phyloP scores from a whole-genome alignment of 2,329 filamentous ascomycete species.

The Sclerotinia subarctica region DNA sequence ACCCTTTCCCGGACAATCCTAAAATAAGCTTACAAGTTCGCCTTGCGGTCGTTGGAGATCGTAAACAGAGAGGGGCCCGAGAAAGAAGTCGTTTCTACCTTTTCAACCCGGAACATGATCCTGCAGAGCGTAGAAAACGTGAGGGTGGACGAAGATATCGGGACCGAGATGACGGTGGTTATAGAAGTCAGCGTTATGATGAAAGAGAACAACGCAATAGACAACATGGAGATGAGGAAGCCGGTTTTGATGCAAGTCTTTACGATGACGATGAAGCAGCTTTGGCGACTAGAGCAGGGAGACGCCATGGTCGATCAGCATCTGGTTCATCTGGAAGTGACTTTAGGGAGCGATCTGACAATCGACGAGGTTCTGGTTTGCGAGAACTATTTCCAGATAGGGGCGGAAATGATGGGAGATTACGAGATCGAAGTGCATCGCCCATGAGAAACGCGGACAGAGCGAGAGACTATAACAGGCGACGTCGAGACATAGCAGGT shows the following conservation, averaged over 20 bases:
- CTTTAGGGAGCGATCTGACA: constrained; percentile 27
- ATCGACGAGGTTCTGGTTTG: constrained; percentile 22
- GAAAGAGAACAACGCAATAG: constrained; percentile 43
- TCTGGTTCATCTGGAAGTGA: constrained; percentile 37
- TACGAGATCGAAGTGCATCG: constrained; percentile 39
- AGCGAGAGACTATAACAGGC: constrained; percentile 38
- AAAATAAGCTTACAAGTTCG: constrained; percentile 69
- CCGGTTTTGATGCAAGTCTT: constrained; percentile 70
- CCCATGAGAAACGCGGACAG: constrained; percentile 41
- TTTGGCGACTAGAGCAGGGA: constrained; percentile 36
- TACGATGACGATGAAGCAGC: constrained; percentile 67
- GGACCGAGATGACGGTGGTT: constrained; percentile 50
- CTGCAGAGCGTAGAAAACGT: constrained; percentile 64
- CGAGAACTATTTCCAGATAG: constrained; percentile 62
- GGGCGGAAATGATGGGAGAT: constrained; percentile 33
- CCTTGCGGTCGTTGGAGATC: constrained; percentile 70
- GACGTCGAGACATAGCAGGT: constrained; percentile 28
- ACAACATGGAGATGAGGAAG: constrained; percentile 49
- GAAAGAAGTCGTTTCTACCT: constrained; percentile 88
- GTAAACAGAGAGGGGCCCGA: constrained; percentile 74
- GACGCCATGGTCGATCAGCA: constrained; percentile 37
- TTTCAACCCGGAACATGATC: constrained; percentile 84
- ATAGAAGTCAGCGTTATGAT: constrained; percentile 46
- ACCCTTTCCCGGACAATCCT: constrained; percentile 63
- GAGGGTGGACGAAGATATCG: constrained; percentile 59